Evolutionary conservation across 2,329 filamentous ascomycete genomes (phyloP).

Genomic region (Amphichorda felina): DNA sequence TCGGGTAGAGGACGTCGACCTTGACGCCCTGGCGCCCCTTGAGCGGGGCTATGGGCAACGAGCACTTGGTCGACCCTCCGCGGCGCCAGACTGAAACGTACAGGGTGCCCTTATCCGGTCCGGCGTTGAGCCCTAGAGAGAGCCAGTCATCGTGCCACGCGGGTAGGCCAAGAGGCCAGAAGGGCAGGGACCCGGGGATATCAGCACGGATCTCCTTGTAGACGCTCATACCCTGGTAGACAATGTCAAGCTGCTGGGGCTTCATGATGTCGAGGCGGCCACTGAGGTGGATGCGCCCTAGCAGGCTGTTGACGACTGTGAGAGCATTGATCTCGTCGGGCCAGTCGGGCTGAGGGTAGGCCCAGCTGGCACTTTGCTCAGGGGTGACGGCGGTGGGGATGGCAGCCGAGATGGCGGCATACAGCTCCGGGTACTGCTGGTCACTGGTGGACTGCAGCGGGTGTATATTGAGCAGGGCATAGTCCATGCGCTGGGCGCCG

Average conservation of each 20-base stretch:
- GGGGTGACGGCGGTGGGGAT: constrained; percentile 19
- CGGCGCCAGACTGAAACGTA: constrained; percentile 8
- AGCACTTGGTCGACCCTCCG: constrained; percentile 3
- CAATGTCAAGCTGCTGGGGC: constrained; percentile 10
- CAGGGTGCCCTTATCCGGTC: constrained; percentile 1
- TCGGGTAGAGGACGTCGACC: constrained; percentile 6
- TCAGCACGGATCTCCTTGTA: constrained; percentile 13
- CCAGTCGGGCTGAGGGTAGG: constrained; percentile 21
- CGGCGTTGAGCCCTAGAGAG: constrained; percentile 11
- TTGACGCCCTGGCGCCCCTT: background rate
- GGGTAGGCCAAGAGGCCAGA: constrained; percentile 20
- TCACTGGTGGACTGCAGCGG: constrained; percentile 21
- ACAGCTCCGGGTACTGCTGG: constrained; percentile 18
- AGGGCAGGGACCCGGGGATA: constrained; percentile 9
- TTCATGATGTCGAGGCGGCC: constrained; percentile 14
- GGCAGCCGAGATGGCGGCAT: constrained; percentile 17
- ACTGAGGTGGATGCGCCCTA: constrained; percentile 18
- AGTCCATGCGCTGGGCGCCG: constrained; percentile 21
- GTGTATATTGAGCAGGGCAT: constrained; percentile 18
- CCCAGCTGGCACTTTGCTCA: constrained; percentile 21
- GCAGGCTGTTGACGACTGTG: constrained; percentile 19
- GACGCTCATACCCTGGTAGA: constrained; percentile 16
- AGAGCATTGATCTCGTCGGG: constrained; percentile 19
- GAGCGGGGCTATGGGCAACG: constrained; percentile 3
- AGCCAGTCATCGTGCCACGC: constrained; percentile 19